These are phyloP conservation scores for Chrysosphaeria jannelii DNA, from an alignment of 2,329 filamentous ascomycete species.

Conservation along the genomic window DNA sequence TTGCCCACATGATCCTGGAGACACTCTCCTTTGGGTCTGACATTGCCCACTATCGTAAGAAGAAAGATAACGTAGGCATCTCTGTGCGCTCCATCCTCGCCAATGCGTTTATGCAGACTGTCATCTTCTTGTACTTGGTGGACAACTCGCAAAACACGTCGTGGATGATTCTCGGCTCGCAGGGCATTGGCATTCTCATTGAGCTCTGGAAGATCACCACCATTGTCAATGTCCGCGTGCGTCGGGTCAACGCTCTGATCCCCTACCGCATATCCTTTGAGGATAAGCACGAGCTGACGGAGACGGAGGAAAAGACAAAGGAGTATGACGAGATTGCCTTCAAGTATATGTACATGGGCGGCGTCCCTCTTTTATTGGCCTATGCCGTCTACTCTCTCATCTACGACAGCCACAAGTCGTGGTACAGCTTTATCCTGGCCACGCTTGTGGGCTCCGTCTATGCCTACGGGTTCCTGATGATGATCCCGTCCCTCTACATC, in stretches of 20 bases:
- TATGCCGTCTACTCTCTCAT: conserved; percentile 78
- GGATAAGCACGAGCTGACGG: conserved; percentile 85
- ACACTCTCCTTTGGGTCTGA: conserved; percentile 92
- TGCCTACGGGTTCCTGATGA: conserved; percentile 96
- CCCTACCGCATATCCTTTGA: conserved; percentile 68
- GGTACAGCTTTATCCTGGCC: conserved; percentile 89
- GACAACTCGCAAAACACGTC: conserved; percentile 95
- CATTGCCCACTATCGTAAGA: conserved; percentile 94
- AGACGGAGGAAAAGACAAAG: conserved; percentile 92
- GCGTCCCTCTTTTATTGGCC: conserved; percentile 62
- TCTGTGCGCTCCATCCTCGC: conserved; percentile 86
- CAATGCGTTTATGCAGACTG: conserved; percentile 88
- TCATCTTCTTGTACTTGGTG: conserved; percentile 89
- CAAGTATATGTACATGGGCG: conserved; percentile 80
- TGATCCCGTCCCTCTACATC: conserved; percentile 93
- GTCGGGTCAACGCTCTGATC: conserved; percentile 37
- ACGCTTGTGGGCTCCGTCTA: conserved; percentile 91
- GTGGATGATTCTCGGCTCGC: conserved; percentile 93
- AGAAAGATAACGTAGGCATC: conserved; percentile 96
- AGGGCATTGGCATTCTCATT: conserved; percentile 48
- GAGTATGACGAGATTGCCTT: conserved; percentile 97
- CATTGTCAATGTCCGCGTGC: conserved; percentile 62
- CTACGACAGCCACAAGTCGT: conserved; percentile 89
- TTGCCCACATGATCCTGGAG: conserved; percentile 86
- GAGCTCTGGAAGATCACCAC: conserved; percentile 89